Conservation (phyloP, 305 asterid species). For the Solanum hybrid region DNA sequence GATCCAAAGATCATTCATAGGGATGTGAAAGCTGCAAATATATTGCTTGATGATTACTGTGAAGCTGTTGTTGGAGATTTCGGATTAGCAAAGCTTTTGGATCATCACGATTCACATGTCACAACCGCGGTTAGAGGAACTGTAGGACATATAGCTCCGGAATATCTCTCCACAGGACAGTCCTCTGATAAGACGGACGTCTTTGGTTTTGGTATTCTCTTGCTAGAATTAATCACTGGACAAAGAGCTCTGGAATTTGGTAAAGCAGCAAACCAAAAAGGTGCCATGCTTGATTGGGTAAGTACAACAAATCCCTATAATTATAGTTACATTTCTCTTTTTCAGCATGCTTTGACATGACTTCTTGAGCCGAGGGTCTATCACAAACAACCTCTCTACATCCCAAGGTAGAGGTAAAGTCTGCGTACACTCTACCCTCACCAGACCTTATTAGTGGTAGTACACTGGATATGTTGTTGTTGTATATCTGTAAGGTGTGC, state of each 20-base stretch:
- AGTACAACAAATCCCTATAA: background rate
- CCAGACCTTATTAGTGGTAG: background rate
- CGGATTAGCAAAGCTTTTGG: conserved; percentile 17
- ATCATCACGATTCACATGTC: conserved; percentile 17
- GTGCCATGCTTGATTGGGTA: conserved; percentile 18
- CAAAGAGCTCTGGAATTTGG: conserved; percentile 16
- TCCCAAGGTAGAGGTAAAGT: background rate
- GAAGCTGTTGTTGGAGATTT: conserved; percentile 20
- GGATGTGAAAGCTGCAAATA: conserved; percentile 20
- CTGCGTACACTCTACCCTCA: background rate
- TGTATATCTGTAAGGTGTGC: background rate
- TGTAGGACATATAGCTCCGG: conserved; percentile 19
- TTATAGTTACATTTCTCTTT: background rate
- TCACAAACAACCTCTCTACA: background rate
- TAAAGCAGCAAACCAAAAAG: conserved; percentile 17
- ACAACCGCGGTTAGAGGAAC: conserved; percentile 18
- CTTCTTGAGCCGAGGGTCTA: background rate
- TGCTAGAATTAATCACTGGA: conserved; percentile 16
- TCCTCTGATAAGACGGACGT: conserved; percentile 19
- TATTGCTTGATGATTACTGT: conserved; percentile 14
- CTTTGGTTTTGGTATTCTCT: conserved; percentile 18
- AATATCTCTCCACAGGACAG: conserved; percentile 18
- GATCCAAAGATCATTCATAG: conserved; percentile 20
- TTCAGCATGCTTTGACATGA: background rate
- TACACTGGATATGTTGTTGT: background rate